Base-by-base conservation (phyloP, 2,329 filamentous ascomycete genomes). In the Colletotrichum incanum region DNA sequence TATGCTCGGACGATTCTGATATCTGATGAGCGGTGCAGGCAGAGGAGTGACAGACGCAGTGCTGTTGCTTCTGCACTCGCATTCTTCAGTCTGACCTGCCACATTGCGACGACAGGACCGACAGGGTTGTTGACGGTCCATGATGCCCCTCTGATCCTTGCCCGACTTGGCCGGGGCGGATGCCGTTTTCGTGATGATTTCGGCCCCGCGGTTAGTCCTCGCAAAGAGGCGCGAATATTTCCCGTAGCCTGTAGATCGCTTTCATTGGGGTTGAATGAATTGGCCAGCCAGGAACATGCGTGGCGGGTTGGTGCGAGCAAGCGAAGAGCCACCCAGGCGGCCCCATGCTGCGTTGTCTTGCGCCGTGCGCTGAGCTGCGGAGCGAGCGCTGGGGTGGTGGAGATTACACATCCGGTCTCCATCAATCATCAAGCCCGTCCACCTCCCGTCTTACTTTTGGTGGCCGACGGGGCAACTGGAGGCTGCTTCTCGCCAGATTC, bases 111-210 rank as follows among this genome's bases (percentile, higher is more conserved):
- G 67, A 50, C 58, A 26, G 55, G 55, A 65, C 71, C 71, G 71
- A 73, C 71, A 73, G 71, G 71, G 71, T 73, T 71, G 71, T 73
- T 71, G 62, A 71, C 26, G 67, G 65, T 71, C 71, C 67, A 71
- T 67, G 61, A 71, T 71, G 67, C 28, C 56, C 23, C 62, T 67
- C 62, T 67, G 56, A 71, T 73, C 71, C 71, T 71, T 73, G 67
- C 71, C 67, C 14, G 45, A 56, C 65, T 69, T 72, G 70, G 70
- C 65, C 70, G 70, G 65, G 31, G 59, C 65, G 65, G 59, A 64
- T 72, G 47, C 70, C 68, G 39, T 72, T 72, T 72, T 69, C 52
- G 70, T 70, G 70, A 65, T 55, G 70, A 69, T 69, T 69, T 60
- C 65, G 60, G 70, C 65, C 65, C 70, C 65, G 59, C 59, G 59